A percentile compares a stretch with the other conserved stretches of the same genome.
Conservation (phyloP, 148 eudicot genomes). For the Vaccinium corymbosum region DNA sequence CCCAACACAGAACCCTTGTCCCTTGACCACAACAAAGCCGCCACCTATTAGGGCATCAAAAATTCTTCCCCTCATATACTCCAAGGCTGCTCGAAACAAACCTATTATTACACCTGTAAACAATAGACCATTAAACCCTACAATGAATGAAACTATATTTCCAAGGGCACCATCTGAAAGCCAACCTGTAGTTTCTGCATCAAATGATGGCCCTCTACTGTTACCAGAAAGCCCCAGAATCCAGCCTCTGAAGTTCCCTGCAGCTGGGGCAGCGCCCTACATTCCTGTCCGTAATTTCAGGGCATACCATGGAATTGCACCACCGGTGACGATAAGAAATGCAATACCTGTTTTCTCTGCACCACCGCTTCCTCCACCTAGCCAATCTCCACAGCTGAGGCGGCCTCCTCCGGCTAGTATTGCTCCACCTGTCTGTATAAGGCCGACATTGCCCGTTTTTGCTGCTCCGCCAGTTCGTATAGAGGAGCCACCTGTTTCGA, state of each 20-base stretch:
- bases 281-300: constrained; percentile 49
- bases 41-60: constrained; percentile 46
- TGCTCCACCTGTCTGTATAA: constrained; percentile 51
- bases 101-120: constrained; percentile 20
- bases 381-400: constrained; percentile 27
- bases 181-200: constrained; percentile 5
- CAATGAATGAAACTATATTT: constrained; percentile 12
- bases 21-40: constrained; percentile 35
- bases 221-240: constrained; percentile 24
- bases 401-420: constrained; percentile 23
- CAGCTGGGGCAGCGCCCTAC: constrained; percentile 55
- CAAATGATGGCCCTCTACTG: constrained; percentile 19
- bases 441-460: constrained; percentile 47
- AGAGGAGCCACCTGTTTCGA: constrained; percentile 25
- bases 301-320: constrained; percentile 53
- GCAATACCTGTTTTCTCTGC: constrained; percentile 62
- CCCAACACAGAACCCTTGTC: constrained; percentile 42
- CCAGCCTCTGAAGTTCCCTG: constrained; percentile 39
- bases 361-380: constrained; percentile 40
- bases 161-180: constrained; percentile 21
- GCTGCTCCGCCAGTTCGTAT: constrained; percentile 36
- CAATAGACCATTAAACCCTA: constrained; percentile 13
- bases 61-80: constrained; percentile 58
- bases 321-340: constrained; percentile 58
- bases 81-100: constrained; percentile 35